Conservation (phyloP, 2,329 filamentous ascomycete genomes). For the Orbilia quercus region DNA sequence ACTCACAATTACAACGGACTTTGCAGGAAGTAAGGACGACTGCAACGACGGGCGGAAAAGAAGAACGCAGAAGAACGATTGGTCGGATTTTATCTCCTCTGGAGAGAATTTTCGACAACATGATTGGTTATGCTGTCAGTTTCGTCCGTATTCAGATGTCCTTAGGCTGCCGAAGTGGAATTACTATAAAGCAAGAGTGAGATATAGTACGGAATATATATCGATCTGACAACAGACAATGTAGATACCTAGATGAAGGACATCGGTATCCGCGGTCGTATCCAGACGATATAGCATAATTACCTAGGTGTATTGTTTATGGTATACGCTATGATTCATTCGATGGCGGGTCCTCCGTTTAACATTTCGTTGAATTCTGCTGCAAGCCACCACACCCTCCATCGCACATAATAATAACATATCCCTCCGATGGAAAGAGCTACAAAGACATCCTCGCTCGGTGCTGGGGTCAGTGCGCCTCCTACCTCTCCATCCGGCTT, state of each 20-base stretch:
- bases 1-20: constrained; percentile 13
- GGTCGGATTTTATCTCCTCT: constrained; percentile 23
- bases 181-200: no score
- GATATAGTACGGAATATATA: no score
- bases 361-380: constrained; percentile 6
- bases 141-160: no score
- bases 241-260: no score
- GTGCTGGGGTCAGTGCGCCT: constrained; percentile 4
- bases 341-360: constrained; percentile 7
- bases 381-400: constrained; percentile 20
- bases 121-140: constrained; percentile 25
- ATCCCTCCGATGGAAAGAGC: no score
- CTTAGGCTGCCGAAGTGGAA: no score
- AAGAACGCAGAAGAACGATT: constrained; percentile 5
- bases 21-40: constrained; percentile 15
- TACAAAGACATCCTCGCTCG: no score
- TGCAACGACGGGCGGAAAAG: no score
- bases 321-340: neutral
- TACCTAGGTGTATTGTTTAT: neutral
- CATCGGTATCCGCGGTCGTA: no score
- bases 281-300: neutral
- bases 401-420: neutral
- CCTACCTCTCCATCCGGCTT: no score
- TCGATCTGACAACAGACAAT: no score
- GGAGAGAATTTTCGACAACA: constrained; percentile 18